Base-by-base conservation (phyloP, 176 grass and related monocot genomes). In the Urochloa ruziziensis region DNA sequence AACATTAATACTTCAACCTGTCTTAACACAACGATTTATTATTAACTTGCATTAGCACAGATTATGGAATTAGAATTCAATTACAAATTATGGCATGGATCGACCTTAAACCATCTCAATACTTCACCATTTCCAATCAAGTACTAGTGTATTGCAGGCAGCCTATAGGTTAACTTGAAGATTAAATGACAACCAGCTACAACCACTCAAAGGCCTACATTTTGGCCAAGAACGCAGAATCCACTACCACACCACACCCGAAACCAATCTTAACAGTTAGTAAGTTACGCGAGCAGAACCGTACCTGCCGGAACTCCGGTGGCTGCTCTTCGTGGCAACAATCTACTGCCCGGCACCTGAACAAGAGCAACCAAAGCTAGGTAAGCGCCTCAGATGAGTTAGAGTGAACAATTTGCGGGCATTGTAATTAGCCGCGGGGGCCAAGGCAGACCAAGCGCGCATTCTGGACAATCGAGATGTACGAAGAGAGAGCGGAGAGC, bases 261-360 rank as follows among this genome's bases (percentile, higher is more conserved):
- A 39, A 15, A 24, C n/a, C 24, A 44, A 0, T 29, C 9, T 35
- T 3, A 54, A 78, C 32, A 35, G 30, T 46, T 68, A 48, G 63
- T 42, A 21, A 51, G 7, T 62, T 46, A 57, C 16, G 16, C 8
- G 34, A 78, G 48, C 27, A 29, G 23, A 33, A 48, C 0, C 1
- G 1, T 83, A 90, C 88, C 88, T 86, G 73, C 30, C 17, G 49
- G 37, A 56, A 37, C 57, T 24, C 78, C 83, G 30, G 13, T 8
- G 3, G 60, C 58, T 49, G 65, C 40, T 83, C 73, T 86, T 36
- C 79, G 37, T 16, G 37, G 13, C 42, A 77, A 51, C 27, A 30
- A 52, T 37, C 34, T 77, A 37, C 46, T 82, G 17, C 7, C 27
- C 9, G 78, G 57, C 24, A 68, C 83, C 83, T 90, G 66, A 23